Evolutionary conservation across 139 green algal genomes (phyloP), one percentile per base, ranked within the genome.

Genomic region (Asterochloris sp.): DNA sequence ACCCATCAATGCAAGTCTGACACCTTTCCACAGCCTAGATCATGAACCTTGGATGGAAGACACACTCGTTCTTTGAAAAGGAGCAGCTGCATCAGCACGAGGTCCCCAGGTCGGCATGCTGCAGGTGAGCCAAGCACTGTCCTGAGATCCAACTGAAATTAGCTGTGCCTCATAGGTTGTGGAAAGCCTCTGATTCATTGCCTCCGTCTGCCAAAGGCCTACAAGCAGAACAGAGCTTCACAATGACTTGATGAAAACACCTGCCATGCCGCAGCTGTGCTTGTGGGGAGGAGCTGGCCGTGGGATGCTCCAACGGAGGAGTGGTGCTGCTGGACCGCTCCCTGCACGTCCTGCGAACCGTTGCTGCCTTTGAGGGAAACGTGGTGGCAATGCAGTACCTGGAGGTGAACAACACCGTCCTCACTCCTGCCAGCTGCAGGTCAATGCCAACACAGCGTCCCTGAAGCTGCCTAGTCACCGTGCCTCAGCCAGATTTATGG

Each of bases 11-110:
- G 38, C 38, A 54, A 54, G 38, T 54, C 38, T 54, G 38, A 54
- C 38, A 54, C 38, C 38, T 10, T 54, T 10, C 38, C 38, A 54
- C 38, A 54, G 38, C 38, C 38, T 6, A 54, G 38, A 54, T 73
- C 38, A 83, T 83, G 67, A 69, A 38, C 21, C 29, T 96, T 76
- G 90, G 91, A 0, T 96, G 92, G 83, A 94, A 94, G 83, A 86
- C 87, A 16, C 94, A 95, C 79, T 91, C 82, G n/a, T 96, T 96
- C 82, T 95, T 94, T 62, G 81, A 91, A 67, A 83, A 89, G 23
- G 69, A 86, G 10, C 86, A 92, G 38, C 62, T 87, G 0, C 47
- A 61, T 12, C 28, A 71, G 2, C 85, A 92, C 76, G 82, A 63
- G 1, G 87, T 91, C 27, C 91, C 92, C 10, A 61, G 73, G 0